These are phyloP conservation scores for Cystobasidiaceae sp. DNA, from an alignment of 1,284 basidiomycete genomes.

Conservation along the genomic window DNA sequence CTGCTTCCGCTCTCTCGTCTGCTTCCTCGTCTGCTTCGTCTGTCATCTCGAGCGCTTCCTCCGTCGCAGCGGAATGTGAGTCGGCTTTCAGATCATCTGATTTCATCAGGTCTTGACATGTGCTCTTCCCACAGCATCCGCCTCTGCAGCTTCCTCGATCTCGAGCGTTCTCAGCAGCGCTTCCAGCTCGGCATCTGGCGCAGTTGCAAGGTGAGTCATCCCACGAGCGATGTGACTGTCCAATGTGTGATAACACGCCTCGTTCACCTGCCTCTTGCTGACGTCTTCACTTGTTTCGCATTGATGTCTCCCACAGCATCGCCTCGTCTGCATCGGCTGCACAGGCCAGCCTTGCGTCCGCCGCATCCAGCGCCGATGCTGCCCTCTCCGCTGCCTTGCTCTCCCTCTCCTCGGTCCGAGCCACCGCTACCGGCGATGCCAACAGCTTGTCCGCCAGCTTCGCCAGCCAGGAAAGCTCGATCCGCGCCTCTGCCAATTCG, in stretches of 20 bases:
- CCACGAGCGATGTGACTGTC: too few relatives aligned
- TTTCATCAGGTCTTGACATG: background rate
- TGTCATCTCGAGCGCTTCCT: background rate
- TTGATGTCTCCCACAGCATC: too few relatives aligned
- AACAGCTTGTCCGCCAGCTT: slow-evolving; percentile 2
- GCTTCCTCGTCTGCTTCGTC: background rate
- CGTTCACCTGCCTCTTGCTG: too few relatives aligned
- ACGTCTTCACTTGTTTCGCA: too few relatives aligned
- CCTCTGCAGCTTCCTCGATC: background rate
- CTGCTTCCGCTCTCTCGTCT: background rate
- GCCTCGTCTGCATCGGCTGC: background rate
- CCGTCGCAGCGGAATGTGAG: background rate
- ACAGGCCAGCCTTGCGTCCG: background rate
- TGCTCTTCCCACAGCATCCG: background rate
- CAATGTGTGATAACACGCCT: too few relatives aligned
- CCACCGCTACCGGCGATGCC: slow-evolving; percentile 14
- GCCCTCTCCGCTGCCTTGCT: background rate
- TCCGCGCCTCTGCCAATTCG: background rate
- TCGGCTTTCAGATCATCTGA: background rate
- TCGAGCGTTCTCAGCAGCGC: slow-evolving; percentile 1
- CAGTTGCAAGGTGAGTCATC: slow-evolving; percentile 4
- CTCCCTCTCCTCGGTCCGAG: slow-evolving; percentile 2
- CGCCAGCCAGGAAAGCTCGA: slow-evolving; percentile 1
- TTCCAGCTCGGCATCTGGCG: background rate
- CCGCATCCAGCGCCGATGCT: background rate